These are phyloP conservation scores for Vicia villosa DNA, from an alignment of 306 rosid species.

Conservation along the genomic window DNA sequence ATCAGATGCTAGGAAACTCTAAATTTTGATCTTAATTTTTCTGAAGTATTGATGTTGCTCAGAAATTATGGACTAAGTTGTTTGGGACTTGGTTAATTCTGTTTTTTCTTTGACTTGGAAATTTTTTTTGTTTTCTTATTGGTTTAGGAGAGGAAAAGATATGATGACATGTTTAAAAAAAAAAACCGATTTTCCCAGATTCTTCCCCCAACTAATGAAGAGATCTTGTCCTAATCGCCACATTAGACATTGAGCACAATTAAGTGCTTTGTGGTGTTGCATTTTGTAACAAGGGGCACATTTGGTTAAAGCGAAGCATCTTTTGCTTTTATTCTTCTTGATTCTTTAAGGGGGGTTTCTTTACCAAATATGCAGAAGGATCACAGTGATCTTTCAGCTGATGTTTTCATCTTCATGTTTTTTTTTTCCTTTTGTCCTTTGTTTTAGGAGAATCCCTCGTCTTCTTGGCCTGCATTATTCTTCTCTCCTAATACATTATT, in stretches of 20 bases:
- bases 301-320: not conserved
- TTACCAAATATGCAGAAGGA: conserved; percentile 12
- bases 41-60: not conserved
- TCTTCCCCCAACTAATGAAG: not conserved
- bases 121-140: not conserved
- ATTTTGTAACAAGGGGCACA: not conserved
- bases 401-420: conserved; percentile 18
- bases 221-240: not conserved
- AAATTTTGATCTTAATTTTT: conserved; percentile 4
- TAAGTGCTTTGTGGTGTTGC: not conserved
- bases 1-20: conserved; percentile 17
- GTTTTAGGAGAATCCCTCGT: conserved; percentile 20
- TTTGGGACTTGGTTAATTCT: conserved; percentile 18
- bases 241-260: not conserved
- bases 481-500: conserved; percentile 1
- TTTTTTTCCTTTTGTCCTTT: not conserved
- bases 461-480: no score
- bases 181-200: not conserved
- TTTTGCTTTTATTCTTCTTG: conserved; percentile 12
- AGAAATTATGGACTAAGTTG: conserved; percentile 11
- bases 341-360: not conserved
- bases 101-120: not conserved
- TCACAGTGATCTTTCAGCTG: not conserved
- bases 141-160: not conserved
- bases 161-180: not conserved